Percentiles rank a stretch among this genome's conserved stretches.
phyloP scores from a whole-genome alignment of 306 rosid species.

The Rosa lucieae region DNA sequence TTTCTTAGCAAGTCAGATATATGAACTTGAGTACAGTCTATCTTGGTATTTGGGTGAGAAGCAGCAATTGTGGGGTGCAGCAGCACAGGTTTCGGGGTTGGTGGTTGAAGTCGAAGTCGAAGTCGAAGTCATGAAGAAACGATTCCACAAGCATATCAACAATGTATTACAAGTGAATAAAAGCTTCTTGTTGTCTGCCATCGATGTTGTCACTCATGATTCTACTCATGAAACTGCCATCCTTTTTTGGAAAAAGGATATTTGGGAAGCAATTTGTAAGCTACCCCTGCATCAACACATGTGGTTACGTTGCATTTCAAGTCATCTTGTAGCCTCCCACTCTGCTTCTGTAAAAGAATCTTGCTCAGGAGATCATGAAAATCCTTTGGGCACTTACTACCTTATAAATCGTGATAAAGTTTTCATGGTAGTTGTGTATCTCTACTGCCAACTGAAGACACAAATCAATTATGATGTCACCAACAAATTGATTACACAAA shows the following conservation, averaged over 20 bases:
- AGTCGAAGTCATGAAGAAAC: too few relatives aligned
- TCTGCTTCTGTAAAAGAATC: slow-evolving; percentile 44
- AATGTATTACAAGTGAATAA: too few relatives aligned
- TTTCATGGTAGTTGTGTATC: slow-evolving; percentile 65
- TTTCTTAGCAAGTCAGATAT: too few relatives aligned
- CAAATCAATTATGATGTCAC: slow-evolving; percentile 52
- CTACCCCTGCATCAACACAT: slow-evolving; percentile 80
- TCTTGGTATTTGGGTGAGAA: too few relatives aligned
- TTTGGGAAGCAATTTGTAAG: slow-evolving; percentile 72
- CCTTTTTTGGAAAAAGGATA: slow-evolving; percentile 84
- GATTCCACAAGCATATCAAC: too few relatives aligned
- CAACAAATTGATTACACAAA: slow-evolving; percentile 53
- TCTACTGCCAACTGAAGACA: slow-evolving; percentile 81
- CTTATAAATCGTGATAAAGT: slow-evolving; percentile 68
- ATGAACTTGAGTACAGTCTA: too few relatives aligned
- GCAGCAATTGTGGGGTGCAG: too few relatives aligned
- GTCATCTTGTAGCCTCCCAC: slow-evolving; percentile 58
- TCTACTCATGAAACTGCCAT: slow-evolving; percentile 40
- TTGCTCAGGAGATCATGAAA: slow-evolving; percentile 37
- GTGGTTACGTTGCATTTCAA: slow-evolving; percentile 71
- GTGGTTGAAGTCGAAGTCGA: too few relatives aligned
- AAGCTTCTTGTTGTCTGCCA: too few relatives aligned
- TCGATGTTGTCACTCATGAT: slow-evolving; percentile 33
- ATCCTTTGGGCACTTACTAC: slow-evolving; percentile 42
- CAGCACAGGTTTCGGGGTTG: too few relatives aligned